Percentiles rank a stretch among this genome's conserved stretches.
Conservation (phyloP, 768 basidiomycete species). For the Trametes meyenii region DNA sequence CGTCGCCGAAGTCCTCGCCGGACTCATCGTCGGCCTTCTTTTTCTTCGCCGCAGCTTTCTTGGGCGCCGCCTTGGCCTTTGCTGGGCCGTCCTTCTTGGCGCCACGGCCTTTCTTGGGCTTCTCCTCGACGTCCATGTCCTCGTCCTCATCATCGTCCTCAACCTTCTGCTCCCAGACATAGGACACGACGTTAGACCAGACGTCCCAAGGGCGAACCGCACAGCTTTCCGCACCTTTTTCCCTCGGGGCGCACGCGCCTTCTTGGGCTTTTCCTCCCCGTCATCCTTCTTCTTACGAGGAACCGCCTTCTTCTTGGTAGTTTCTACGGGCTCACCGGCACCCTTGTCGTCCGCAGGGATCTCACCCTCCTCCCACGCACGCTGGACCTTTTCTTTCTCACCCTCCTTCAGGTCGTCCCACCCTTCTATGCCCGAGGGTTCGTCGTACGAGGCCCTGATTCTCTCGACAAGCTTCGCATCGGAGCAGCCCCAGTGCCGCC, state of each 20-base stretch:
- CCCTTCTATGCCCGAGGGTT: slow-evolving; percentile 45
- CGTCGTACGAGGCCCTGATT: slow-evolving; percentile 41
- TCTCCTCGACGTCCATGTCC: slow-evolving; percentile 41
- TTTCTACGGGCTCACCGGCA: slow-evolving; percentile 31
- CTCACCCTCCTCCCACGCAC: slow-evolving; percentile 46
- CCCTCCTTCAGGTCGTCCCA: slow-evolving; percentile 42
- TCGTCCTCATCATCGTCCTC: slow-evolving; percentile 28
- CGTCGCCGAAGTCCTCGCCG: slow-evolving; percentile 51
- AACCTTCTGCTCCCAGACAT: not conserved
- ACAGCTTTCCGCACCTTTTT: slow-evolving; percentile 29
- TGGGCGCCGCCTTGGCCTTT: slow-evolving; percentile 53
- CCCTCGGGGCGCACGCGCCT: slow-evolving; percentile 30
- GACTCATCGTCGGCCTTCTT: slow-evolving; percentile 45
- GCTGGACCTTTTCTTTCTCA: slow-evolving; percentile 46
- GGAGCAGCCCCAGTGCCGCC: slow-evolving; percentile 50
- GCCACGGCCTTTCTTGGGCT: slow-evolving; percentile 57
- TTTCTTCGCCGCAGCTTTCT: slow-evolving; percentile 46
- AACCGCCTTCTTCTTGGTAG: slow-evolving; percentile 29
- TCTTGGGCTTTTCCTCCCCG: slow-evolving; percentile 33
- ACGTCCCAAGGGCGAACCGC: not conserved
- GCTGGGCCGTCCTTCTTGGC: slow-evolving; percentile 36
- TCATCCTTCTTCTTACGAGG: slow-evolving; percentile 35
- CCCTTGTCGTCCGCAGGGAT: slow-evolving; percentile 42
- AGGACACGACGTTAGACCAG: not conserved
- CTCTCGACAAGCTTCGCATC: slow-evolving; percentile 40